Evolutionary conservation across 2,329 filamentous ascomycete genomes (phyloP), one percentile per base, ranked within the genome.

Genomic region (Xylaria sp.): DNA sequence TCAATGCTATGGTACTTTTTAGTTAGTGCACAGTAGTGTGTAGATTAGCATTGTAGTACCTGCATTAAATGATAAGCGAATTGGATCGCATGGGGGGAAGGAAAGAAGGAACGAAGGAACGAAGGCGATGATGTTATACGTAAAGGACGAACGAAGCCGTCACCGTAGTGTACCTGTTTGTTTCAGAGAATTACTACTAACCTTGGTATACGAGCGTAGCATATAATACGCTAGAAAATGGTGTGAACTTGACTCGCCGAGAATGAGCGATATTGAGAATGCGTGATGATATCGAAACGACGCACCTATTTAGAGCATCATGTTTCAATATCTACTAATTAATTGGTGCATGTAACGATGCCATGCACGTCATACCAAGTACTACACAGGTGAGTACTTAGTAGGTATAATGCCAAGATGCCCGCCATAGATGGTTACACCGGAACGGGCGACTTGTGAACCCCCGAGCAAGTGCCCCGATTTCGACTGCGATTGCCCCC

Each of bases 61-160:
- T 54, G 51, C 51, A 54, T 54, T n/a, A 54, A 35, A 21, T 21
- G 51, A 54, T 35, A 29, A 54, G 51, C 51, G 51, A 54, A 54
- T 54, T 54, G 16, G 50, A 47, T 21, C 9, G n/a, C 44, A 8
- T 44, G 40, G 40, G 12, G 16, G 40, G 32, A 35, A 35, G 1
- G 32, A 35, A 10, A 2, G 32, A n/a, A n/a, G n/a, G n/a, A n/a
- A n/a, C n/a, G n/a, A n/a, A 42, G 40, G 32, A 35, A 35, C 2
- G 32, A 35, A 10, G 8, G 32, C 32, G 32, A 9, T 35, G 5
- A 6, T 35, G 10, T n/a, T n/a, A n/a, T n/a, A n/a, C n/a, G n/a
- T 35, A 35, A 35, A 35, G 32, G 32, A 35, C 32, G 5, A 35
- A 35, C 2, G 32, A 35, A 35, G 32, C 32, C 6, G 32, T 35